Base-by-base conservation (phyloP, 164 flowering plant genomes). In the Saururus chinensis region DNA sequence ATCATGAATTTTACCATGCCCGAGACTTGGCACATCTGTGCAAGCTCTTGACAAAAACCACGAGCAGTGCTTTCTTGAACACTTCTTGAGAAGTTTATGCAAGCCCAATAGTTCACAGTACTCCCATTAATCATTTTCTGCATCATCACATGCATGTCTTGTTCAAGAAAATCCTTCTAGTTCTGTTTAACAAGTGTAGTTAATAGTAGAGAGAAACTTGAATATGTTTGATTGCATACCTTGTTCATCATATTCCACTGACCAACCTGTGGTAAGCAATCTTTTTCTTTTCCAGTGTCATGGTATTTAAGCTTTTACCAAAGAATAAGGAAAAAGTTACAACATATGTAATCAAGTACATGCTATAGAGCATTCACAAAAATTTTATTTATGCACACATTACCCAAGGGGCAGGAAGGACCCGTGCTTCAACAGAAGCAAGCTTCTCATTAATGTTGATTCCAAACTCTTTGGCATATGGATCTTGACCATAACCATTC, bases 231-330 rank as follows among this genome's bases (percentile, higher is more conserved):
- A 19, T 9, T 1, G 19, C 11, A 30, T 65, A 83, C 88, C 84
- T 85, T 85, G 68, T 83, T 83, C 77, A 75, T 76, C 91, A 83
- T 85, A 66, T 85, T 85, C 91, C 91, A 85, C 63, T 82, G 88
- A 45, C 88, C 91, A 65, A 80, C 80, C 53, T 79, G 81, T 19
- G 91, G 91, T 58, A 81, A 67, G 53, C 76, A 81, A 54, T 77
- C 82, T 49, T 81, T 80, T 54, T 81, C 88, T 67, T 77, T 83
- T 13, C 91, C 88, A 25, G 75, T 75, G 41, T 83, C 88, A 68
- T 83, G 79, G 57, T 83, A 83, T 64, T 85, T 85, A 11, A 85
- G 81, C 91, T 85, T 25, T 19, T 49, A 19, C 40, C 49, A 61
- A 10, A 40, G 60, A 40, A 57, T 4, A 51, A 48, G 4, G 53